Base-by-base conservation (phyloP, 2,329 filamentous ascomycete species). In the Aspergillus tubingensis region DNA sequence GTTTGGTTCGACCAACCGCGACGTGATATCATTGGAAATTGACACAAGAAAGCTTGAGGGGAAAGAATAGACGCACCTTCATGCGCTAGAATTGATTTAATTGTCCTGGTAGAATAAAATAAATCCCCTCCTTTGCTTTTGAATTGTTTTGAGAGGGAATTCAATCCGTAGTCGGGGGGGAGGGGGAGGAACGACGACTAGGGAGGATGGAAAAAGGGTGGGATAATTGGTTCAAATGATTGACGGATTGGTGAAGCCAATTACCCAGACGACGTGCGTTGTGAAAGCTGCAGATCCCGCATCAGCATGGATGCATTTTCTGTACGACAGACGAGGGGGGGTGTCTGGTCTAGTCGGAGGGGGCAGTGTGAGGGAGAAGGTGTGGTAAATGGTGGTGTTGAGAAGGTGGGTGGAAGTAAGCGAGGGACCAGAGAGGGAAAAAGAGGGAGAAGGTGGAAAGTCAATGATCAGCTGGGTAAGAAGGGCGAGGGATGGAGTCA, bases 21-120 rank as follows among this genome's bases (percentile, higher is more conserved):
- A 41, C 64, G 70, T 70, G 69, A 68, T 70, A 71, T 71, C 67
- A 70, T 69, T 69, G 65, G 63, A 64, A 50, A 57, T 63, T 63
- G 57, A n/a, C 25, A 38, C n/a, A 32, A 32, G 30, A 38, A 58
- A 39, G 32, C 49, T 27, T 13, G 32, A 49, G 56, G 51, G 47
- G 43, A 49, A 56, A 38, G 30, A 41, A 58, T 27, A 23, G 25
- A 70, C 69, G 58, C 60, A 70, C 70, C 67, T 68, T 72, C 68
- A 70, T 71, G 67, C 68, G 67, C 67, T 63, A 43, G 54, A 39
- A 39, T 58, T 54, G 23, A 15, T 23, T 38, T 27, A 25, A 50
- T 38, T 19, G n/a, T 17, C n/a, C 15, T 50, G 15, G 8, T 50
- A 30, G 27, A 30, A 30, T 10, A 7, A 6, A 36, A 32, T 1